phyloP scores from a whole-genome alignment of 2,329 filamentous ascomycete genomes.

The Geoglossum cookeanum region DNA sequence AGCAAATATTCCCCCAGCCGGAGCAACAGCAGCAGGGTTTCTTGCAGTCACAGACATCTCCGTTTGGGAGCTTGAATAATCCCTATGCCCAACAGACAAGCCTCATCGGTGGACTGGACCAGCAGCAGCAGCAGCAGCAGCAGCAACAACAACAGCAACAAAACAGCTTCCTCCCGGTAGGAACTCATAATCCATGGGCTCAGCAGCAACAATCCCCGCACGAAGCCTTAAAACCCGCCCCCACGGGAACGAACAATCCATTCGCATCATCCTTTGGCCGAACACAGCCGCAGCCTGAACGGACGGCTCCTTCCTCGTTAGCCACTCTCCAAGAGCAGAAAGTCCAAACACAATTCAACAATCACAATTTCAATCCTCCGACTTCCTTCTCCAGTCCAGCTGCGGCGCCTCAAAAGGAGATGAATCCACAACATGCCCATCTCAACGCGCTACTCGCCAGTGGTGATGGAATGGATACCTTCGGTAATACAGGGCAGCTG shows the following conservation, averaged over 20 bases:
- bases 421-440: slow-evolving; percentile 44
- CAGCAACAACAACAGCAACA: slow-evolving; percentile 19
- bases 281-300: slow-evolving; percentile 29
- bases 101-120: slow-evolving; percentile 6
- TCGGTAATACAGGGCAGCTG: slow-evolving; percentile 88
- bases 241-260: slow-evolving; percentile 94
- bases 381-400: neutral
- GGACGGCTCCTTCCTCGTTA: slow-evolving; percentile 43
- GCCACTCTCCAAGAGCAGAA: slow-evolving; percentile 69
- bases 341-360: slow-evolving; percentile 36
- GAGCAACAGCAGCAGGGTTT: slow-evolving; percentile 29
- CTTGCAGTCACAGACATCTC: slow-evolving; percentile 38
- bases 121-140: slow-evolving; percentile 19
- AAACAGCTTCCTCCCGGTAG: slow-evolving; percentile 49
- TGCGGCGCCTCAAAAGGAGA: slow-evolving; percentile 15
- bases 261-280: slow-evolving; percentile 58
- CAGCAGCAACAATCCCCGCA: slow-evolving; percentile 34
- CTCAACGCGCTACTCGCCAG: slow-evolving; percentile 73
- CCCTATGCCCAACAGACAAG: slow-evolving; percentile 40
- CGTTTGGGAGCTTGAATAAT: slow-evolving; percentile 29
- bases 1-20: slow-evolving; percentile 22
- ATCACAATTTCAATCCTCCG: slow-evolving; percentile 24
- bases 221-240: slow-evolving; percentile 51
- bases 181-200: slow-evolving; percentile 91
- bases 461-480: slow-evolving; percentile 91